phyloP scores from a whole-genome alignment of 2,329 filamentous ascomycete species.

The Dactylella cylindrospora region DNA sequence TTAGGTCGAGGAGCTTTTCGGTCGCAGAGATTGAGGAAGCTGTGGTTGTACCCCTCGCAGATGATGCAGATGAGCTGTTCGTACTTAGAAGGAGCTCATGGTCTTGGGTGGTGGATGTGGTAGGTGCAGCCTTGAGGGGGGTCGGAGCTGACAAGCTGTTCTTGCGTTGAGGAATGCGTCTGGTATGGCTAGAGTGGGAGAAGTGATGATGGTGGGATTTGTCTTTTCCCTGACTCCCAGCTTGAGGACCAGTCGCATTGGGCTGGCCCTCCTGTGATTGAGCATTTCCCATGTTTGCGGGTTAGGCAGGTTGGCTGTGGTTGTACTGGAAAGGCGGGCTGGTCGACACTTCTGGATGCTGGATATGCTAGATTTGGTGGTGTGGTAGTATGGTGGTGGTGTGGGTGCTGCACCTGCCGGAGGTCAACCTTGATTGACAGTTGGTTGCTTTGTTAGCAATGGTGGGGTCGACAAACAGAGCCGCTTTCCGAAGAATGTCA shows the following conservation, averaged over 20 bases:
- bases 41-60: constrained; percentile 17
- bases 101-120: constrained; percentile 38
- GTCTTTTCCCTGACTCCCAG: constrained; percentile 13
- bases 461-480: no score
- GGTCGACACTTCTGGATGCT: no score
- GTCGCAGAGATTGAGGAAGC: constrained; percentile 26
- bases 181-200: constrained; percentile 25
- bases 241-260: constrained; percentile 10
- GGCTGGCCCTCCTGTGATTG: constrained; percentile 40
- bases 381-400: no score
- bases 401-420: no score
- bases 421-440: no score
- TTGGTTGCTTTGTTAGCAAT: no score
- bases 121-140: constrained; percentile 40
- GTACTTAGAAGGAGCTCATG: constrained; percentile 29
- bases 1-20: constrained; percentile 39
- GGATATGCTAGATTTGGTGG: no score
- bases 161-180: constrained; percentile 39
- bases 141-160: constrained; percentile 36
- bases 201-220: constrained; percentile 22
- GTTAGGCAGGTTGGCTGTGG: neutral
- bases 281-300: constrained; percentile 31
- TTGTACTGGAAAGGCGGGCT: no score
- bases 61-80: constrained; percentile 6
- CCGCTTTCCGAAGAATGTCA: no score